These are phyloP conservation scores for Cystobasidium ongulense DNA, from an alignment of 768 basidiomycete genomes.

Conservation along the genomic window DNA sequence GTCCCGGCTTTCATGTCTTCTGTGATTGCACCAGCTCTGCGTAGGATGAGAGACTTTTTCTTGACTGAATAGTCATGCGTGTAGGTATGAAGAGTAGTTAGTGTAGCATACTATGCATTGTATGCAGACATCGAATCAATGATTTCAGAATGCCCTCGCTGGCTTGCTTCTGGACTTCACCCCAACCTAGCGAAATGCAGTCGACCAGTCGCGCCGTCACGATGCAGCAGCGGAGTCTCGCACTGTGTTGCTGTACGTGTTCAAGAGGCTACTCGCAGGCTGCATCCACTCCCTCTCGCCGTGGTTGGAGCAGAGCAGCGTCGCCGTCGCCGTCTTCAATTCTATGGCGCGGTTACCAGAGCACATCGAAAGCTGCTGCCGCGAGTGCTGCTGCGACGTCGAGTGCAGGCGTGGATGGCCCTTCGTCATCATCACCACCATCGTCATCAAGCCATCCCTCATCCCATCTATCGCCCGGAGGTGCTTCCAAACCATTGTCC, in stretches of 20 bases:
- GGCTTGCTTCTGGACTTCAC: no score
- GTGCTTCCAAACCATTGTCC: not conserved
- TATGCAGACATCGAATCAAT: no score
- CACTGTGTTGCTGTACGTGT: not conserved
- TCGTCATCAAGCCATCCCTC: not conserved
- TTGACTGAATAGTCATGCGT: not conserved
- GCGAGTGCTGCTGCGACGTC: not conserved
- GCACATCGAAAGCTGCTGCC: not conserved
- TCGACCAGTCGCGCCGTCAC: not conserved
- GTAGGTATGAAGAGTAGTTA: not conserved
- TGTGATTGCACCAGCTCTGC: slow-evolving; percentile 3
- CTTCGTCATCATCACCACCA: not conserved
- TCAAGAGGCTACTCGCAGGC: not conserved
- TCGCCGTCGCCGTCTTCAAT: not conserved
- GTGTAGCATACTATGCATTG: no score
- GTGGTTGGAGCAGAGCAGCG: not conserved
- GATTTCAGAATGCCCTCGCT: no score
- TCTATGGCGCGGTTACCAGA: slow-evolving; percentile 9
- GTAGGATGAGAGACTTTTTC: not conserved
- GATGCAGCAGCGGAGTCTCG: not conserved
- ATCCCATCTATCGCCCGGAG: not conserved
- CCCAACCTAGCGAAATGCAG: not conserved
- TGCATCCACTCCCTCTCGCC: not conserved
- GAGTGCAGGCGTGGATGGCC: not conserved
- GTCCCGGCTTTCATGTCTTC: slow-evolving; percentile 18